Conservation (phyloP, 2,329 filamentous ascomycete species). For the Paramyrothecium sp. region DNA sequence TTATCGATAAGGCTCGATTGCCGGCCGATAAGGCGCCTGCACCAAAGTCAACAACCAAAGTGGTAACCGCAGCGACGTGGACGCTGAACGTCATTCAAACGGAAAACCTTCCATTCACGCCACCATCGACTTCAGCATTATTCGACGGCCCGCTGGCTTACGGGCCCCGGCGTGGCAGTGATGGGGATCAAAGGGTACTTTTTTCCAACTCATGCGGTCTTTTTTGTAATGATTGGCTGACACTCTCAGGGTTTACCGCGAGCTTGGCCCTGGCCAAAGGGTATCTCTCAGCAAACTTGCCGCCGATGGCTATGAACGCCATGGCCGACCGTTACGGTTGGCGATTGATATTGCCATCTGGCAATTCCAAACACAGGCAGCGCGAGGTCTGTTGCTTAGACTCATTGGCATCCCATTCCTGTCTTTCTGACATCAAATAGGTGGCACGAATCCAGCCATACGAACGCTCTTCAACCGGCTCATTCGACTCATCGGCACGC, state of each 20-base stretch:
- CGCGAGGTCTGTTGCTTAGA: conserved; percentile 52
- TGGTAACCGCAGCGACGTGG: conserved; percentile 29
- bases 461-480: conserved; percentile 92
- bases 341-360: conserved; percentile 96
- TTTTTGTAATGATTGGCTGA: conserved; percentile 3
- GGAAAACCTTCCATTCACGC: background rate
- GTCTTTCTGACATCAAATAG: conserved; percentile 35
- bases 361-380: conserved; percentile 90
- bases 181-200: conserved; percentile 68
- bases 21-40: conserved; percentile 7
- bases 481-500: conserved; percentile 69
- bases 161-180: conserved; percentile 7
- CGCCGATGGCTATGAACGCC: conserved; percentile 69
- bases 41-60: conserved; percentile 20
- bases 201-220: rapidly evolving
- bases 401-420: background rate
- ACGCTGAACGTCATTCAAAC: conserved; percentile 4
- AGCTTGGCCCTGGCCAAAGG: conserved; percentile 78
- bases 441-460: conserved; percentile 85
- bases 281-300: conserved; percentile 82
- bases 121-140: conserved; percentile 13
- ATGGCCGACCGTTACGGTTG: conserved; percentile 73
- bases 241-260: conserved; percentile 73
- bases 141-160: conserved; percentile 6
- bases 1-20: background rate